These are phyloP conservation scores for Actinidia arguta DNA, from an alignment of 179 eudicot genomes.

Conservation along the genomic window DNA sequence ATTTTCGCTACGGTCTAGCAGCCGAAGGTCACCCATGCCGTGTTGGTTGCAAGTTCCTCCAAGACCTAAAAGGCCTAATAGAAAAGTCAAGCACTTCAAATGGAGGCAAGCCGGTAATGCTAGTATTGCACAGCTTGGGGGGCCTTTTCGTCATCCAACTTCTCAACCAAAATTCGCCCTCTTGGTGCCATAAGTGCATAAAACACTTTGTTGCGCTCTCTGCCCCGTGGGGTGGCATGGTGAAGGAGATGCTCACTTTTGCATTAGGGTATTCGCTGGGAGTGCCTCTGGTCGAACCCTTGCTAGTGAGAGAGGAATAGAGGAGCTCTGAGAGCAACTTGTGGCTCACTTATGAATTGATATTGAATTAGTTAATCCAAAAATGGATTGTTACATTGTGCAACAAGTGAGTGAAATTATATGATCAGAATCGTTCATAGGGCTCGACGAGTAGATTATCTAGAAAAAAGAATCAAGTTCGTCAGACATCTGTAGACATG, in stretches of 20 bases:
- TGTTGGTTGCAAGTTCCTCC: slow-evolving; percentile 64
- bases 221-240: slow-evolving; percentile 89
- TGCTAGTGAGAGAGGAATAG: slow-evolving; percentile 80
- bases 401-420: too few species aligned
- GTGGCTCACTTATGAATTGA: slow-evolving; percentile 48
- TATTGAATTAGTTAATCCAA: too few species aligned
- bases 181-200: slow-evolving; percentile 67
- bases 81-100: slow-evolving; percentile 64
- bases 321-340: slow-evolving; percentile 84
- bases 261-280: slow-evolving; percentile 84
- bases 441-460: too few species aligned
- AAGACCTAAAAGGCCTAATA: slow-evolving; percentile 64
- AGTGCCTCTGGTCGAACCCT: slow-evolving; percentile 79
- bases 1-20: slow-evolving; percentile 90
- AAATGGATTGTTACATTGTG: too few species aligned
- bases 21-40: slow-evolving; percentile 55
- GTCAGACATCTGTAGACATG: too few species aligned
- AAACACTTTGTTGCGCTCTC: slow-evolving; percentile 79
- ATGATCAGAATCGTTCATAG: too few species aligned
- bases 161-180: slow-evolving; percentile 49
- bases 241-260: slow-evolving; percentile 76
- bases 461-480: too few species aligned
- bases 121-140: slow-evolving; percentile 84
- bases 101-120: slow-evolving; percentile 63
- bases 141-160: slow-evolving; percentile 75